phyloP scores from a whole-genome alignment of 2,329 filamentous ascomycete species.

The Colletotrichum echinochloae region DNA sequence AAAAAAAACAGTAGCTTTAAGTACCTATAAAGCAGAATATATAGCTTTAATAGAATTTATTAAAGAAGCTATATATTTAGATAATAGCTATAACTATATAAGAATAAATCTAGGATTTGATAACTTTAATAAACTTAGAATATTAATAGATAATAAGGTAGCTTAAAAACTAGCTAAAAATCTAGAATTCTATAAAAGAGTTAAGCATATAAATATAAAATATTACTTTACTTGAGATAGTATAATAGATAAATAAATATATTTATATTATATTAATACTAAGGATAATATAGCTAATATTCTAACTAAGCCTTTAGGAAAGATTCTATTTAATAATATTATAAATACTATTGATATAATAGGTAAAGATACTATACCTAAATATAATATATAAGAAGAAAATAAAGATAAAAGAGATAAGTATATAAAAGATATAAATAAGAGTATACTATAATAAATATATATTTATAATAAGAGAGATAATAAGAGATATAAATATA shows the following conservation, averaged over 20 bases:
- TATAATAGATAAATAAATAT: not conserved
- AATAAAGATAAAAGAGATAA: too few species aligned
- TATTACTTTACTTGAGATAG: not conserved
- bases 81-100: not conserved
- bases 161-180: not conserved
- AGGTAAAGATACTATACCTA: too few species aligned
- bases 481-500: too few species aligned
- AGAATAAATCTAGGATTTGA: not conserved
- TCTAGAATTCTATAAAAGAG: not conserved
- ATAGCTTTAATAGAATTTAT: conserved; percentile 4
- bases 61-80: conserved; percentile 13
- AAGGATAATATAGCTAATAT: not conserved
- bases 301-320: not conserved
- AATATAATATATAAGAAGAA: too few species aligned
- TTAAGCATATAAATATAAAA: not conserved
- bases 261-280: not conserved
- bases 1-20: conserved; percentile 3
- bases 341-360: not conserved
- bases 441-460: too few species aligned
- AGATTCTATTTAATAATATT: not conserved
- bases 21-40: conserved; percentile 4
- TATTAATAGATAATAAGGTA: not conserved
- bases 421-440: too few species aligned
- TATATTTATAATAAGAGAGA: too few species aligned
- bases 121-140: not conserved